Evolutionary conservation across 208 protist species (phyloP), one percentile per base, ranked within the genome.

Genomic region (Angomonas desouzai): DNA sequence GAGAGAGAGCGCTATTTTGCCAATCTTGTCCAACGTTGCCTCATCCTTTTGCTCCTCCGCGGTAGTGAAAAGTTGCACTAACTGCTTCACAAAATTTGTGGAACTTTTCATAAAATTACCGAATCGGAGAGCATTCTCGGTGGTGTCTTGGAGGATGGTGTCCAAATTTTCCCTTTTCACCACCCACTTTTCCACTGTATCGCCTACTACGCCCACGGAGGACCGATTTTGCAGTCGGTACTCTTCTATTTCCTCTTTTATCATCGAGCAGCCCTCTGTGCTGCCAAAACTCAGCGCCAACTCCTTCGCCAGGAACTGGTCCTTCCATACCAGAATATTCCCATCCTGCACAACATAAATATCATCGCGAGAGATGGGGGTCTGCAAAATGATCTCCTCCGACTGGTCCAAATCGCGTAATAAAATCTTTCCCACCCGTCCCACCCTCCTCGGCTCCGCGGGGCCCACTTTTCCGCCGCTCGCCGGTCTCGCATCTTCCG

Each of bases 281-380:
- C 49, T 74, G 65, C 83, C 81, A 62, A 93, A 93, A 64, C 82
- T 86, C 57, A 70, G 82, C n/a, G 87, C 83, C 59, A 93, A 77
- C 18, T 81, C 71, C 34, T 79, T 72, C 32, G 77, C 74, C 22
- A 93, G 61, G 38, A 74, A 34, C 25, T 79, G 75, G 60, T 93
- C 87, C 34, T 67, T 74, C 85, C 87, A 93, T 47, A 85, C 68
- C 2, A 93, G 55, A 45, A 89, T 89, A 11, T 72, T 81, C 27
- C 84, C 79, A n/a, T 73, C 49, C 58, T 90, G 83, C n/a, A 88
- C 72, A 6, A 77, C 66, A 68, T 93, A 93, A 40, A 79, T 72
- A 68, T 91, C 81, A 16, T 79, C 70, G 49, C 77, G 61, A 23
- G 55, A 78, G 27, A 91, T 72, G 32, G 76, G 79, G 20, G 84